phyloP scores from a whole-genome alignment of 257 asterid species.

The Solanum sejunctum region DNA sequence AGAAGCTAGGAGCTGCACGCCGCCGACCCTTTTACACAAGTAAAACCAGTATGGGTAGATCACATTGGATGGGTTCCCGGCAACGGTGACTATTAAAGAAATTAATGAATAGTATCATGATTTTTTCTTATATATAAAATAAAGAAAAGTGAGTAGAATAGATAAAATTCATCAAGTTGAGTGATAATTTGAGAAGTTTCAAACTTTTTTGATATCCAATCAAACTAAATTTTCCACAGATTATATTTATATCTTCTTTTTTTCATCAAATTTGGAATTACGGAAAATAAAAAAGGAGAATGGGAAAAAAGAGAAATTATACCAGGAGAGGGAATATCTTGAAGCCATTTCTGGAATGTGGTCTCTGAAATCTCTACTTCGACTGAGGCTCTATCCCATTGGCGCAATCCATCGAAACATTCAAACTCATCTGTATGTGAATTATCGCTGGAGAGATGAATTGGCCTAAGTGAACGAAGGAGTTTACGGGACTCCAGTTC shows the following conservation, averaged over 20 bases:
- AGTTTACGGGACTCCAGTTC: constrained; percentile 50
- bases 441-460: constrained; percentile 27
- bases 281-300: not conserved
- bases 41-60: not conserved
- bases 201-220: not conserved
- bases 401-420: constrained; percentile 41
- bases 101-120: not conserved
- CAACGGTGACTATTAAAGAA: not conserved
- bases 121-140: not conserved
- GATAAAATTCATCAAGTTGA: not conserved
- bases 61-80: not conserved
- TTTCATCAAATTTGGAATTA: not conserved
- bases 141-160: not conserved
- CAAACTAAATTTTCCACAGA: not conserved
- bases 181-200: not conserved
- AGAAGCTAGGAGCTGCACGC: not conserved
- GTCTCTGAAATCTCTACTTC: constrained; percentile 56
- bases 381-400: constrained; percentile 83
- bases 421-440: constrained; percentile 3
- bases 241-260: not conserved
- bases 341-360: constrained; percentile 78
- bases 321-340: constrained; percentile 79
- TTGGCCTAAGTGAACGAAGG: constrained; percentile 83
- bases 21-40: not conserved
- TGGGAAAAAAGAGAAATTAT: not conserved